Base-by-base conservation (phyloP, 805 yeast species). In the Yarrowia divulgata region DNA sequence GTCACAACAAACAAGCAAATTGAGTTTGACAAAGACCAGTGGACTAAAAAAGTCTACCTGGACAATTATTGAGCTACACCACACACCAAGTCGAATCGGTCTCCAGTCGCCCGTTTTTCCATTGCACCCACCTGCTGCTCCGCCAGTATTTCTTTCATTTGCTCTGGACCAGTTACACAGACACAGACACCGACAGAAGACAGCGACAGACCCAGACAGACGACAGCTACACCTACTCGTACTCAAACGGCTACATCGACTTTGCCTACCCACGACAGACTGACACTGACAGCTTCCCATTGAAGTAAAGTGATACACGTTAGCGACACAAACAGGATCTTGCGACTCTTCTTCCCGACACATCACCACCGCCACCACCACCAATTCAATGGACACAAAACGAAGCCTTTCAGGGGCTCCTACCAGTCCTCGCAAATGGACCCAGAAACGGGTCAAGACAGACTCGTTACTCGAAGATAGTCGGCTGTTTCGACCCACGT, bases 1-100 rank as follows among this genome's bases (percentile, higher is more conserved):
- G 60, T 54, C 60, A 54, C 60, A 54, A 54, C 60, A 54, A 54
- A 54, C 60, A 54, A 54, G 34, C 23, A 23, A 39, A 54, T 39
- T 39, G 16, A 42, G 45, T 54, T 52, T 54, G 35, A 13, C 45
- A 54, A 45, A 18, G 34, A 35, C 32, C 60, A 23, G 45, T 19
- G 14, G 35, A 35, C 60, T n/a, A 54, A 54, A 52, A 52, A 54
- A 54, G 45, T 19, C 23, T 39, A 54, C 45, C 45, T 5, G 14
- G 19, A 45, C 34, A 18, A 37, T 49, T 52, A 37, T 37, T 37
- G 45, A 19, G 57, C 57, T 52, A 52, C 34, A 34, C 29, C 29
- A 23, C 42, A 54, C 43, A 54, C 60, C 14, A 37, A 19, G 45
- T 54, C 60, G 43, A 54, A 16, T 19, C 45, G 45, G 23, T 9